Evolutionary conservation across 1,284 basidiomycete genomes (phyloP).

Genomic region (Trichosporon sp.): DNA sequence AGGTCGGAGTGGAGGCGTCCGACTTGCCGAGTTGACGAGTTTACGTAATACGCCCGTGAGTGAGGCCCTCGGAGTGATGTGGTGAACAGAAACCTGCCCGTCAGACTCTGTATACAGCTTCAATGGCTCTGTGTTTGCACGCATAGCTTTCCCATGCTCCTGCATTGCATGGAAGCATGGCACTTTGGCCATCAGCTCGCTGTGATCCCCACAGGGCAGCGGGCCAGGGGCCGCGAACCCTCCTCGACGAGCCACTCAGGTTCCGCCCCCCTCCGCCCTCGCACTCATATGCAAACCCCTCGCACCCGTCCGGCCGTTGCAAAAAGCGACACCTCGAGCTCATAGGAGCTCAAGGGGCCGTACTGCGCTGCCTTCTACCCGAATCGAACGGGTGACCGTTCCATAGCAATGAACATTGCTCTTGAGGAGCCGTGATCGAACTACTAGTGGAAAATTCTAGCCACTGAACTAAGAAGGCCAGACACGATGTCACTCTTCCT

Average conservation of each 20-base stretch:
- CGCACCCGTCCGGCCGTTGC: not conserved
- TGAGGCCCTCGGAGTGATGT: not conserved
- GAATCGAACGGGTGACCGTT: slow-evolving; percentile 23
- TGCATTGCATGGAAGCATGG: too few relatives aligned
- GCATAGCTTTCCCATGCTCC: too few relatives aligned
- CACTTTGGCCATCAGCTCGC: too few relatives aligned
- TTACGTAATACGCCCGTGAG: not conserved
- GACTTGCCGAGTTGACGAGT: not conserved
- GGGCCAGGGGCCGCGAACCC: too few relatives aligned
- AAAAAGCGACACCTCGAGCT: not conserved
- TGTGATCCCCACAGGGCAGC: too few relatives aligned
- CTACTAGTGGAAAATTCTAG: slow-evolving; percentile 23
- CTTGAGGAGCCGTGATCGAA: not conserved
- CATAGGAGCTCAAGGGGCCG: not conserved
- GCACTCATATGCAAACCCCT: too few relatives aligned
- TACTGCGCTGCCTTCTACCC: slow-evolving; percentile 19
- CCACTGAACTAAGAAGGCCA: slow-evolving; percentile 22
- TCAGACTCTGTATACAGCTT: too few relatives aligned
- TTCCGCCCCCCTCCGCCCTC: not conserved
- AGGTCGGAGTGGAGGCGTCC: not conserved
- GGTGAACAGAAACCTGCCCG: too few relatives aligned
- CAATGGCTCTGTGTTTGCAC: too few relatives aligned
- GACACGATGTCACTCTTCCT: not conserved
- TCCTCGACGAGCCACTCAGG: not conserved
- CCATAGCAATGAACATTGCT: not conserved